Evolutionary conservation across 495 filamentous ascomycete genomes (phyloP).

Genomic region (Aspergillus saccharolyticus): DNA sequence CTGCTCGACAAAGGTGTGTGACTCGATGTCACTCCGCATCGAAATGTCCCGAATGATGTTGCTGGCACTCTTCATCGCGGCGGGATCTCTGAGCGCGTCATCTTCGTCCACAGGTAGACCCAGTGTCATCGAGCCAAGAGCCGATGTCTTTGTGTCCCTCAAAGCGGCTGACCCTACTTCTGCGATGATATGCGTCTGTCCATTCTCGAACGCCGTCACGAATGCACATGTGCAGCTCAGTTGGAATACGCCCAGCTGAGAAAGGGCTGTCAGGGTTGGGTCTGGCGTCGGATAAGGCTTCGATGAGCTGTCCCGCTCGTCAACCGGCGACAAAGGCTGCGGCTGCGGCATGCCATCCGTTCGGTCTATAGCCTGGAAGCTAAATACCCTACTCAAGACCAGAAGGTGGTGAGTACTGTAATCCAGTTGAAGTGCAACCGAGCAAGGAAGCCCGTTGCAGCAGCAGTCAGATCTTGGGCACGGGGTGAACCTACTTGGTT

Average conservation of each 20-base stretch:
- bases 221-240: constrained; percentile 47
- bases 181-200: constrained; percentile 52
- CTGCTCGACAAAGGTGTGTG: constrained; percentile 30
- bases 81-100: not conserved
- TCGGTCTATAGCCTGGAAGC: constrained; percentile 1
- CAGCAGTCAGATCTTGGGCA: no score
- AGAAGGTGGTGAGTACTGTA: not conserved
- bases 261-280: constrained; percentile 53
- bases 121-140: constrained; percentile 37
- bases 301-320: not conserved
- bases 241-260: constrained; percentile 55
- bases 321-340: not conserved
- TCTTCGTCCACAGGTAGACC: constrained; percentile 16
- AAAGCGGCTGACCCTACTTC: constrained; percentile 34
- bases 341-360: not conserved
- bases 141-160: constrained; percentile 14
- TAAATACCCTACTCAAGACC: not conserved
- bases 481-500: constrained; percentile 4
- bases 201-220: constrained; percentile 51
- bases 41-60: constrained; percentile 45
- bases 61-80: constrained; percentile 21
- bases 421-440: not conserved
- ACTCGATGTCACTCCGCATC: constrained; percentile 36
- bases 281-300: constrained; percentile 34
- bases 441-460: not conserved